Conservation (phyloP, 2,329 filamentous ascomycete species). For the Claviceps spartinae region DNA sequence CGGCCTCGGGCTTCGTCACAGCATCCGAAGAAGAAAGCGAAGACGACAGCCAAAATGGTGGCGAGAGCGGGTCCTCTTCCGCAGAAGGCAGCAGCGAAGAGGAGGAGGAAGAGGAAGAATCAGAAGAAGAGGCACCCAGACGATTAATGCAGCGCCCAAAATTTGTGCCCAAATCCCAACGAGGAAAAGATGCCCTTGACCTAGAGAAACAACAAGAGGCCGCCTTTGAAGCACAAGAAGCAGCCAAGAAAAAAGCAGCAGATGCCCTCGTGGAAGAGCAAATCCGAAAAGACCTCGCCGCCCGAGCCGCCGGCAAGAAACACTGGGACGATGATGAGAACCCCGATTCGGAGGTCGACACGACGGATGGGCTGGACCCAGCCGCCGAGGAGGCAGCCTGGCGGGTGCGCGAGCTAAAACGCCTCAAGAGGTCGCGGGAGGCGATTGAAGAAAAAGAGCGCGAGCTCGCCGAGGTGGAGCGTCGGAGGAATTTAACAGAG, state of each 20-base stretch:
- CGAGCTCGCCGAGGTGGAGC: slow-evolving; percentile 80
- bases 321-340: slow-evolving; percentile 75
- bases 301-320: slow-evolving; percentile 61
- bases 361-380: slow-evolving; percentile 74
- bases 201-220: slow-evolving; percentile 21
- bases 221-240: slow-evolving; percentile 36
- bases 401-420: slow-evolving; percentile 82
- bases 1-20: slow-evolving; percentile 51
- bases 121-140: slow-evolving; percentile 42
- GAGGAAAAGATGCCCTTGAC: slow-evolving; percentile 21
- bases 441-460: slow-evolving; percentile 72
- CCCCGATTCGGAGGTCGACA: slow-evolving; percentile 66
- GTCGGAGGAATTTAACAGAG: slow-evolving; percentile 70
- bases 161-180: slow-evolving; percentile 47
- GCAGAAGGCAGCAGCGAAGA: slow-evolving; percentile 33
- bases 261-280: slow-evolving; percentile 81
- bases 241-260: slow-evolving; percentile 52
- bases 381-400: slow-evolving; percentile 84
- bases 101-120: slow-evolving; percentile 27
- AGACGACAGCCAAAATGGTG: slow-evolving; percentile 17
- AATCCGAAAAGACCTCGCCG: slow-evolving; percentile 66
- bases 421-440: slow-evolving; percentile 75
- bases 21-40: slow-evolving; percentile 32
- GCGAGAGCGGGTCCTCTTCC: not conserved
- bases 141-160: slow-evolving; percentile 48